phyloP scores from a whole-genome alignment of 208 protist genomes.

The Acanthamoeba healyi region DNA sequence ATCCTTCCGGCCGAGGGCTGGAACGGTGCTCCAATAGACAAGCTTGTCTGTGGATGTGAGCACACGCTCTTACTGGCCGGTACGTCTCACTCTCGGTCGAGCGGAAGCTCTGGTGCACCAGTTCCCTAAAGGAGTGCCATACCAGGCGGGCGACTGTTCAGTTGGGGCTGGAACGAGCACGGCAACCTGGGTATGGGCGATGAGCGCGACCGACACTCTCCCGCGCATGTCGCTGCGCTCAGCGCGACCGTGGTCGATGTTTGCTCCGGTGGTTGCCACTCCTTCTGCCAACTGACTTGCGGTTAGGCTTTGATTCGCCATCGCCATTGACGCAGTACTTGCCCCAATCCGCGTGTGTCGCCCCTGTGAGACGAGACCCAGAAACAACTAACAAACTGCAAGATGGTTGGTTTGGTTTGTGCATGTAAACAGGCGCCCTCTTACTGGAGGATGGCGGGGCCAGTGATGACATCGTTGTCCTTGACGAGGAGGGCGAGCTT shows the following conservation, averaged over 20 bases:
- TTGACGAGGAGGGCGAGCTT: neutral
- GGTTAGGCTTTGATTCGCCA: no score
- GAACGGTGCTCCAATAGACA: neutral
- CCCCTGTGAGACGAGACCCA: no score
- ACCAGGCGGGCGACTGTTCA: neutral
- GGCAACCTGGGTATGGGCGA: slow-evolving; percentile 14
- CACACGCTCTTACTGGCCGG: slow-evolving; percentile 41
- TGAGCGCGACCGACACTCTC: neutral
- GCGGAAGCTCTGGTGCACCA: no score
- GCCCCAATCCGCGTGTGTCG: no score
- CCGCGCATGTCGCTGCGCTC: neutral
- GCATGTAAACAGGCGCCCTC: no score
- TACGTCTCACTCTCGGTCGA: no score
- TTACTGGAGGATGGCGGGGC: neutral
- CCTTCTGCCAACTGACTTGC: no score
- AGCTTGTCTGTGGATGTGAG: slow-evolving; percentile 21
- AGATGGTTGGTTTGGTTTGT: no score
- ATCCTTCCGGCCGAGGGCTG: neutral
- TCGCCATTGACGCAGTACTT: no score
- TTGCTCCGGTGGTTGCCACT: neutral
- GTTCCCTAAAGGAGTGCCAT: no score
- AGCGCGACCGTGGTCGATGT: neutral
- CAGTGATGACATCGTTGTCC: neutral
- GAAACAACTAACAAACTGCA: no score
- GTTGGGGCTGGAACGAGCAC: slow-evolving; percentile 63